A percentile compares a stretch with the other conserved stretches of the same genome.
phyloP scores from a whole-genome alignment of 116 monocot genomes.

The Trichopus zeylanicus region DNA sequence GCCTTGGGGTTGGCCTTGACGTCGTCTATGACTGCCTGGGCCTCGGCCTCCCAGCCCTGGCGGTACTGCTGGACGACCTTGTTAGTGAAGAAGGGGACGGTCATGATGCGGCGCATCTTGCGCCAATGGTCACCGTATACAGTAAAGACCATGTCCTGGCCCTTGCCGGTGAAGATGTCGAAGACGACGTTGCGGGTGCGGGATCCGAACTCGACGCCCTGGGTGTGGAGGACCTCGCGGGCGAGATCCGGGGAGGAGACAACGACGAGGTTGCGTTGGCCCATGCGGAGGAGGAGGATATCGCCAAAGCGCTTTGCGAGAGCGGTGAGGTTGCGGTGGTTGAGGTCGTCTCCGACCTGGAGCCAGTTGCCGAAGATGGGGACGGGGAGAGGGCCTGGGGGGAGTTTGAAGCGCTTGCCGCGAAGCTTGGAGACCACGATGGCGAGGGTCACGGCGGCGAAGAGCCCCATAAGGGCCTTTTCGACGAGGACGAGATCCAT shows the following conservation, averaged over 20 bases:
- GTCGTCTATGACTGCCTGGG: slow-evolving; percentile 54
- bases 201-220: slow-evolving; percentile 87
- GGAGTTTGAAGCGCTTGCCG: slow-evolving; percentile 49
- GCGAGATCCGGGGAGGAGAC: slow-evolving; percentile 75
- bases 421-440: slow-evolving; percentile 50
- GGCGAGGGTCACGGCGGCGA: slow-evolving; percentile 44
- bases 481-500: slow-evolving; percentile 62
- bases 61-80: slow-evolving; percentile 91
- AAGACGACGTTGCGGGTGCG: slow-evolving; percentile 86
- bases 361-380: slow-evolving; percentile 92
- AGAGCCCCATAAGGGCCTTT: slow-evolving; percentile 54
- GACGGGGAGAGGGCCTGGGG: slow-evolving; percentile 70
- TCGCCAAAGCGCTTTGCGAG: slow-evolving; percentile 62
- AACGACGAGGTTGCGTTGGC: slow-evolving; percentile 71
- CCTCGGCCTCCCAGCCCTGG: slow-evolving; percentile 80
- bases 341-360: slow-evolving; percentile 83
- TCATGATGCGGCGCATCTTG: slow-evolving; percentile 94
- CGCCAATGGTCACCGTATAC: slow-evolving; percentile 91
- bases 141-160: slow-evolving; percentile 98
- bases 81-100: slow-evolving; percentile 96
- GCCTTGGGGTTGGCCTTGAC: slow-evolving; percentile 37
- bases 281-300: slow-evolving; percentile 72
- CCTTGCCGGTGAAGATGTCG: slow-evolving; percentile 87
- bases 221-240: slow-evolving; percentile 74
- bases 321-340: slow-evolving; percentile 66